These are phyloP conservation scores for Lentinula lateritia DNA, from an alignment of 768 basidiomycete genomes.

Conservation along the genomic window DNA sequence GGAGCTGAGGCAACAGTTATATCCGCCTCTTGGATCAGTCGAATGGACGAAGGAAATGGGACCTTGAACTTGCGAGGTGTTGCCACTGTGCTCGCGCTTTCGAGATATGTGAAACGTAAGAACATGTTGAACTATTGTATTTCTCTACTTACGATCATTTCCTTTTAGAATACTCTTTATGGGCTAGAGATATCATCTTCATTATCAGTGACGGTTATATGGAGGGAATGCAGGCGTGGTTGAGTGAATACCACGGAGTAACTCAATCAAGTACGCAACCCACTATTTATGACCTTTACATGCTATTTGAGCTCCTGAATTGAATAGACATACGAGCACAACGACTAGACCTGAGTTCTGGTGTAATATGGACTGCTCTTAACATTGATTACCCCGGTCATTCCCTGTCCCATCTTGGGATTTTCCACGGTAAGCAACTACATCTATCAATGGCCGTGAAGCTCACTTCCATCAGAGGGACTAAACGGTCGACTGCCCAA, in stretches of 20 bases:
- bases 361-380: slow-evolving; percentile 93
- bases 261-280: slow-evolving; percentile 50
- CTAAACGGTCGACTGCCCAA: slow-evolving; percentile 93
- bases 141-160: slow-evolving; percentile 5
- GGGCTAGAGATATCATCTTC: slow-evolving; percentile 93
- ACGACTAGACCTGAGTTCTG: slow-evolving; percentile 60
- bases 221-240: slow-evolving; percentile 92
- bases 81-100: slow-evolving; percentile 80
- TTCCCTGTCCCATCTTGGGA: slow-evolving; percentile 92
- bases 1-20: slow-evolving; percentile 91
- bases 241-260: slow-evolving; percentile 74
- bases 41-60: slow-evolving; percentile 48
- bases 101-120: slow-evolving; percentile 77
- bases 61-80: slow-evolving; percentile 81
- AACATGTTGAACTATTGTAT: neutral
- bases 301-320: neutral
- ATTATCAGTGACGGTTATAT: slow-evolving; percentile 85
- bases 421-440: slow-evolving; percentile 74
- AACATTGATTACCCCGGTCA: slow-evolving; percentile 96
- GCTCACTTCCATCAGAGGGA: slow-evolving; percentile 58
- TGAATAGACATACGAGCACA: slow-evolving; percentile 60
- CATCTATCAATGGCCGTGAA: neutral
- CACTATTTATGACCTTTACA: neutral
- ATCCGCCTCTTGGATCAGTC: slow-evolving; percentile 85
- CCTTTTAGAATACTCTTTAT: slow-evolving; percentile 70